Evolutionary conservation across 2,329 filamentous ascomycete species (phyloP), one percentile per base, ranked within the genome.

Genomic region (Magnaporthiopsis incrustans): DNA sequence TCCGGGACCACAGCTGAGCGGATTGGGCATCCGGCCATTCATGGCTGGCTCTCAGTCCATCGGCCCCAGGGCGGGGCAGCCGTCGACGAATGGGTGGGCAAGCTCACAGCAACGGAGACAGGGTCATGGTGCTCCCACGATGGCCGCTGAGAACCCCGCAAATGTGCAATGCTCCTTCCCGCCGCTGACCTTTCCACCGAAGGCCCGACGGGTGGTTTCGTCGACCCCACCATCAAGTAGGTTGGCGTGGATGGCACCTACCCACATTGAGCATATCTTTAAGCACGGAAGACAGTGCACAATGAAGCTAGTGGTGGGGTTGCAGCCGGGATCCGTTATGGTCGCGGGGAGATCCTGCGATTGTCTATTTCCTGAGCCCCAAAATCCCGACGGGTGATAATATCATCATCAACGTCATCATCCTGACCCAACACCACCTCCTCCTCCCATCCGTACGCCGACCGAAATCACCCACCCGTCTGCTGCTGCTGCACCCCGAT

Each of bases 341-440:
- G 44, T 53, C 7, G 44, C 44, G 18, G 44, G 38, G 22, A 53
- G 44, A 10, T n/a, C 22, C 44, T 53, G 22, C 44, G 44, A 30
- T 27, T 32, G 11, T 58, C 57, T 10, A 10, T 25, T 53, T 53
- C 38, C 10, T 60, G 22, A 60, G 32, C 58, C 32, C 58, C 26
- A 38, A 60, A n/a, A n/a, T 32, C 32, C 58, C 58, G 58, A 60
- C 58, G 58, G 58, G 26, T 60, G 27, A 60, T 60, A 30, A 30
- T 30, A 30, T 6, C 3, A 33, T 60, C 15, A 27, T 58, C 30
- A 27, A 26, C 57, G 30, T 27, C 18, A 53, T 22, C 44, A 53
- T 53, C n/a, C 44, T 53, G 44, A 11, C 44, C 38, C 38, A 11
- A 50, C 15, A 50, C 38, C 38, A 8, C 15, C 30, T 5, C 30